Base-by-base conservation (phyloP, 2,329 filamentous ascomycete genomes). In the Aureobasidium vineae region DNA sequence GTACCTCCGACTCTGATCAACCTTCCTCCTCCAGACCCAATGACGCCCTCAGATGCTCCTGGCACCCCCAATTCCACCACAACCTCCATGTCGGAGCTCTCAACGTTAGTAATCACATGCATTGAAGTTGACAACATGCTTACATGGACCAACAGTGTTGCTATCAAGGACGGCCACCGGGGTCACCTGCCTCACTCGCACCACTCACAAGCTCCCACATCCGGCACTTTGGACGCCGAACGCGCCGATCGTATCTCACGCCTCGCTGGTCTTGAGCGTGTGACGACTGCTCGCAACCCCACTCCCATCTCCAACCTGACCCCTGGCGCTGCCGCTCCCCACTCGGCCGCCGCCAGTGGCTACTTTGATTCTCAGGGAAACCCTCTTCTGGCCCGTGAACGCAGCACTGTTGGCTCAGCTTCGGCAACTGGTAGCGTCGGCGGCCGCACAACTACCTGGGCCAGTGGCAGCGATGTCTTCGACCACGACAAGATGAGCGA, bases 161-260 rank as follows among this genome's bases (percentile, higher is more conserved):
- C 94, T 61, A 97, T 97, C 83, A 97, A 97, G 79, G 94, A 98
- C 76, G 94, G 94, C 72, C 92, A 97, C 75, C 90, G 92, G 68
- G 94, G 94, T 70, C 87, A 92, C 75, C 84, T 89, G 33, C 86
- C 87, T 33, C 84, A 88, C 65, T 79, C 82, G 66, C 83, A 85
- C 67, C 77, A 78, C 67, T 61, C 66, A 6, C 66, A 64, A 36
- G 41, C 67, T 33, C 82, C 81, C n/a, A 76, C 76, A 41, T 77
- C 86, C 7, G 89, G 88, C 23, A 85, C 86, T 64, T 87, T 95
- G 68, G 93, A 97, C 73, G 92, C 92, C 69, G 93, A 97, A 78
- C 91, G 93, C 71, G 92, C 92, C 69, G 93, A 97, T 78, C 92
- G 94, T 73, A 97, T 98, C 78, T 97, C 92, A 50, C 92, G 94